A percentile compares a stretch with the other conserved stretches of the same genome.
phyloP scores from a whole-genome alignment of 2,329 filamentous ascomycete genomes.

The Truncatella angustata region DNA sequence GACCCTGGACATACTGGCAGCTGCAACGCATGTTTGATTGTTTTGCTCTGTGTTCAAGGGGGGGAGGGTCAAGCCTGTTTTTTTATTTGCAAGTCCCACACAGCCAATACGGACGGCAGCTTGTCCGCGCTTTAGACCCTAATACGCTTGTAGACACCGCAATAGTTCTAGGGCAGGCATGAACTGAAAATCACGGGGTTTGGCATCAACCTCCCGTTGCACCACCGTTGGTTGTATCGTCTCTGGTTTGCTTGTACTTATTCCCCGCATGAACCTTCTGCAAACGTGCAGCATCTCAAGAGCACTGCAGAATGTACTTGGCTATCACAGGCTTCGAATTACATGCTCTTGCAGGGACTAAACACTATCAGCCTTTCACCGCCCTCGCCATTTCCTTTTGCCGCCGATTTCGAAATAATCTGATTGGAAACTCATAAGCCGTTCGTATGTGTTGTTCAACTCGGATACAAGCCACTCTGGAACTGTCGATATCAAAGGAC shows the following conservation, averaged over 20 bases:
- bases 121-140: conserved; percentile 28
- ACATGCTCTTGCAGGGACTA: conserved; percentile 12
- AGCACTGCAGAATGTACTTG: neutral
- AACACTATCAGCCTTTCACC: neutral
- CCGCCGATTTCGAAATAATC: conserved; percentile 10
- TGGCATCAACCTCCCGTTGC: conserved; percentile 6
- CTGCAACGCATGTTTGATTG: conserved; percentile 26
- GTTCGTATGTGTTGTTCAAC: conserved; percentile 20
- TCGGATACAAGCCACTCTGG: conserved; percentile 28
- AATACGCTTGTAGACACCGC: conserved; percentile 21
- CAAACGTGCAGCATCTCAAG: conserved; percentile 17
- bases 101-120: conserved; percentile 15
- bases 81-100: neutral
- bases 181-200: conserved; percentile 30
- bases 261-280: neutral
- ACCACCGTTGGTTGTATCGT: neutral
- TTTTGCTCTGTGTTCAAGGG: conserved; percentile 29
- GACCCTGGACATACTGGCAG: conserved; percentile 21
- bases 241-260: neutral
- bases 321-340: conserved; percentile 4
- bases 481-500: conserved; percentile 20
- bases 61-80: conserved; percentile 9
- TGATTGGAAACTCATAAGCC: conserved; percentile 20
- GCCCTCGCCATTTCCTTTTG: neutral
- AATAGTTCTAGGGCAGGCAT: conserved; percentile 26